Conservation (phyloP, 768 basidiomycete species). For the Pholiota microspora region DNA sequence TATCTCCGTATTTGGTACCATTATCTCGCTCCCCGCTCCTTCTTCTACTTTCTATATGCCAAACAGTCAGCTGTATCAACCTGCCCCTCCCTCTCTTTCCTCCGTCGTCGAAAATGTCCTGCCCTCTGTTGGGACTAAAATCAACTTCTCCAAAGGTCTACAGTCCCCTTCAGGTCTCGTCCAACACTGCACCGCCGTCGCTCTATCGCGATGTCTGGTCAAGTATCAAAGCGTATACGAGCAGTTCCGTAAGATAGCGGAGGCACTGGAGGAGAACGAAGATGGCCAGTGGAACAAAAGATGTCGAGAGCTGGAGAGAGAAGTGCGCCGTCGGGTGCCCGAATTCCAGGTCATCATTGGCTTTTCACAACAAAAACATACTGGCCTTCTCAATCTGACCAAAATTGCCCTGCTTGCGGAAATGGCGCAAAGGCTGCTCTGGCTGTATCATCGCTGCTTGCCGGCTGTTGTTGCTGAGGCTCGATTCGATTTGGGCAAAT, state of each 20-base stretch:
- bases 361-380: constrained; percentile 62
- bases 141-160: constrained; percentile 79
- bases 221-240: constrained; percentile 63
- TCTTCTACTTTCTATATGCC: constrained; percentile 56
- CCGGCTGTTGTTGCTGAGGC: constrained; percentile 75
- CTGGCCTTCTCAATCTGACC: constrained; percentile 26
- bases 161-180: constrained; percentile 72
- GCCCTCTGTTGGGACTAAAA: constrained; percentile 73
- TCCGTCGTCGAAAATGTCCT: constrained; percentile 76
- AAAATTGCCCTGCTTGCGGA: constrained; percentile 71
- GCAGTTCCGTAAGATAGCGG: constrained; percentile 46
- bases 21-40: constrained; percentile 79
- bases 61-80: constrained; percentile 49
- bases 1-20: constrained; percentile 74
- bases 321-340: constrained; percentile 74
- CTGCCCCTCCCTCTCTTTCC: constrained; percentile 71
- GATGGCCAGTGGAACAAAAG: constrained; percentile 74
- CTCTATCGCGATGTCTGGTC: constrained; percentile 68
- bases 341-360: constrained; percentile 86
- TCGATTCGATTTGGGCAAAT: constrained; percentile 83
- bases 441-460: constrained; percentile 80
- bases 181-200: constrained; percentile 81
- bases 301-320: constrained; percentile 67
- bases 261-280: constrained; percentile 58
- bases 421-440: constrained; percentile 75